A percentile compares a stretch with the other conserved stretches of the same genome.
These are phyloP conservation scores for Theobroma cacao DNA, from an alignment of 345 rosid species.

Conservation along the genomic window DNA sequence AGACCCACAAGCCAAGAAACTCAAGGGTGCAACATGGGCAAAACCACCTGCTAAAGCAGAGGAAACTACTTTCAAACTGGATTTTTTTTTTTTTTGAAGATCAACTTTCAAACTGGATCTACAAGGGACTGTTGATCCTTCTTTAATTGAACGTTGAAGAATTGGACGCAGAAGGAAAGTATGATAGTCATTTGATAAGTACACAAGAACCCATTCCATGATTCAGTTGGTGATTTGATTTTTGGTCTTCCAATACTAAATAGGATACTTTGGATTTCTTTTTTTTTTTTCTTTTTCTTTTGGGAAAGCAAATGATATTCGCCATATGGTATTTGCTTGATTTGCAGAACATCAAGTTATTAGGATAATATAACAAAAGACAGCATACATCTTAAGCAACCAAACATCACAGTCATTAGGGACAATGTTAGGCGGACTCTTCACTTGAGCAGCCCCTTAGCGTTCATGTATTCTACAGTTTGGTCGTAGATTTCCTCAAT, in stretches of 20 bases:
- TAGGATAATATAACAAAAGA: neutral
- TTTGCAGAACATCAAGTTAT: neutral
- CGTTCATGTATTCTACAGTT: slow-evolving; percentile 49
- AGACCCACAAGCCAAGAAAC: neutral
- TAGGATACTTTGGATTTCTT: too few relatives aligned
- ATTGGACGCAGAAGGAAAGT: neutral
- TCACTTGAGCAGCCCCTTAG: slow-evolving; percentile 46
- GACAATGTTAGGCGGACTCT: neutral
- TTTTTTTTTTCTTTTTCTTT: neutral
- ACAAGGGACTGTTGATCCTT: neutral
- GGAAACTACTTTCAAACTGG: neutral
- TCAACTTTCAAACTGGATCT: neutral
- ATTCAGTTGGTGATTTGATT: neutral
- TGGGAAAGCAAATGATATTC: neutral
- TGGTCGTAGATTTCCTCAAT: slow-evolving; percentile 77
- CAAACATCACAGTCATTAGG: neutral
- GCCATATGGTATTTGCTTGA: neutral
- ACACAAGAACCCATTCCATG: neutral
- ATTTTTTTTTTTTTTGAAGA: accelerated
- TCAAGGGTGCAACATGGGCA: neutral
- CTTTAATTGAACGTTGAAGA: neutral
- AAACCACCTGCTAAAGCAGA: neutral
- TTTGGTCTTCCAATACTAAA: neutral
- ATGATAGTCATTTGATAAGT: neutral
- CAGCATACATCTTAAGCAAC: neutral